Conservation (phyloP, 441 rosid genomes). For the Daphne laureola region DNA sequence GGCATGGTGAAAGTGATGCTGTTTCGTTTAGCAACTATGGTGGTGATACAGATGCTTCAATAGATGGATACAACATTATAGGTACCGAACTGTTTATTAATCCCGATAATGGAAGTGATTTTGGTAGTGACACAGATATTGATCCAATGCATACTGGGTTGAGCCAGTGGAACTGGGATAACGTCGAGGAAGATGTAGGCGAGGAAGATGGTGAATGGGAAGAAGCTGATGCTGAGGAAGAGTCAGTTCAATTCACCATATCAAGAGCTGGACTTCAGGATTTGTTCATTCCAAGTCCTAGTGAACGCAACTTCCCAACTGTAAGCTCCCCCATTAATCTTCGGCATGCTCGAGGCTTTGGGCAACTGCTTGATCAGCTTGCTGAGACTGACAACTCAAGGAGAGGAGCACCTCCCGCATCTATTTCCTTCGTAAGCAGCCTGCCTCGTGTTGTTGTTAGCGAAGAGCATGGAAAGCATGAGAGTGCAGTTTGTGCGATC, state of each 20-base stretch:
- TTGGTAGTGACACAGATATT: conserved; percentile 74
- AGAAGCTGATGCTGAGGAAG: conserved; percentile 48
- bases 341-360: conserved; percentile 51
- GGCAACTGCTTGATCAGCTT: conserved; percentile 67
- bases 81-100: conserved; percentile 43
- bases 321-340: conserved; percentile 25
- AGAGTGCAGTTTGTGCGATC: conserved; percentile 59
- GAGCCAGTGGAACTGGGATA: conserved; percentile 69
- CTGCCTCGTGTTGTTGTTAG: conserved; percentile 47
- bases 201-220: conserved; percentile 61
- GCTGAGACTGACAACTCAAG: conserved; percentile 65
- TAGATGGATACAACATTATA: conserved; percentile 44
- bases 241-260: conserved; percentile 23
- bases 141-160: conserved; percentile 93
- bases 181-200: conserved; percentile 49
- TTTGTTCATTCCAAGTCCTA: conserved; percentile 35
- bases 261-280: conserved; percentile 21
- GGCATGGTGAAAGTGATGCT: conserved; percentile 57
- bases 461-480: conserved; percentile 44
- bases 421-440: conserved; percentile 45
- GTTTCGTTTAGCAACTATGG: conserved; percentile 64
- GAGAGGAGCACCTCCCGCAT: conserved; percentile 93
- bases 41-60: conserved; percentile 78
- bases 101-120: conserved; percentile 42
- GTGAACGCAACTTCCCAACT: conserved; percentile 27